Percentiles rank a stretch among this genome's conserved stretches.
phyloP scores from a whole-genome alignment of 2,329 filamentous ascomycete genomes.

The Stagonosporopsis chrysanthemi region DNA sequence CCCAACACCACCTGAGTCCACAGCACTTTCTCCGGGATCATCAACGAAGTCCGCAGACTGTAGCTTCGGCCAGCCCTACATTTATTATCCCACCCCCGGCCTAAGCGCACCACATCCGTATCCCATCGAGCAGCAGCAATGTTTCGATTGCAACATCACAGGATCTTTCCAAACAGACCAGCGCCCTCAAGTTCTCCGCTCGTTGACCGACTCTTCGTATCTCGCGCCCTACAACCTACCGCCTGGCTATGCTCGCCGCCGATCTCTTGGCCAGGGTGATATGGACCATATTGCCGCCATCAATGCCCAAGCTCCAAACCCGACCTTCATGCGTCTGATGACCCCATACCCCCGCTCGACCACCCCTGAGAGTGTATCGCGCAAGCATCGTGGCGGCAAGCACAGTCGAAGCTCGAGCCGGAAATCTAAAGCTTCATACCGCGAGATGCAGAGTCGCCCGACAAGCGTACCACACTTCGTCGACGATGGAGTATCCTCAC shows the following conservation, averaged over 20 bases:
- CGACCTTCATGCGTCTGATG: conserved; percentile 36
- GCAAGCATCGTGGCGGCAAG: conserved; percentile 1
- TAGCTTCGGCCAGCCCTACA: conserved; percentile 14
- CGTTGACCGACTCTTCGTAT: conserved; percentile 14
- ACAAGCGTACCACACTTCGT: conserved; percentile 14
- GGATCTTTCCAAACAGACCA: background rate
- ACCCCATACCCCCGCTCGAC: conserved; percentile 20
- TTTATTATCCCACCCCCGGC: conserved; percentile 22
- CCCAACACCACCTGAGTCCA: conserved; percentile 1
- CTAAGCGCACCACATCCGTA: conserved; percentile 27
- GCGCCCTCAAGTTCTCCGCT: conserved; percentile 14
- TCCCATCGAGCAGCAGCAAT: conserved; percentile 25
- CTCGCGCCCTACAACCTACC: conserved; percentile 7
- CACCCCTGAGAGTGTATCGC: conserved; percentile 10
- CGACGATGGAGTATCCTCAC: conserved; percentile 18
- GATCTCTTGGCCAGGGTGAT: conserved; percentile 40
- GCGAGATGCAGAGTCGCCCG: conserved; percentile 3
- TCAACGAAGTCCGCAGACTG: conserved; percentile 25
- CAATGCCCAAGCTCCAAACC: conserved; percentile 19
- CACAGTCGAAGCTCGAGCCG: conserved; percentile 4
- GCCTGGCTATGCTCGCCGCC: conserved; percentile 31
- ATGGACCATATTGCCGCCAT: conserved; percentile 19
- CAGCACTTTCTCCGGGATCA: conserved; percentile 15
- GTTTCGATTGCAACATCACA: background rate
- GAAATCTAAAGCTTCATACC: background rate